A percentile compares a stretch with the other conserved stretches of the same genome.
Evolutionary conservation across 805 yeast species (phyloP).

Genomic region (Pichia heedii): DNA sequence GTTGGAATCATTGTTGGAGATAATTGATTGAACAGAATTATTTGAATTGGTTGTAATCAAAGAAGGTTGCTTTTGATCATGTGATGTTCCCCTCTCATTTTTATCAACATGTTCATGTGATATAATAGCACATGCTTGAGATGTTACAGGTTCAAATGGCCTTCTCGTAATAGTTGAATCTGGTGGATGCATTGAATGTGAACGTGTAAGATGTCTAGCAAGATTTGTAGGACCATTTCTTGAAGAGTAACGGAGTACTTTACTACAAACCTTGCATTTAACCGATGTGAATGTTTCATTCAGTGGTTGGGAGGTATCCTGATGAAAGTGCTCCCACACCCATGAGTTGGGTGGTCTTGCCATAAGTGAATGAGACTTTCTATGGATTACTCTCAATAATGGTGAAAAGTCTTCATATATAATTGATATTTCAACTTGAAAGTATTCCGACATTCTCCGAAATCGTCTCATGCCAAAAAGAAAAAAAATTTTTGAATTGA

Average conservation of each 20-base stretch:
- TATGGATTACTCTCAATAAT: no score
- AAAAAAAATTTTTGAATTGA: no score
- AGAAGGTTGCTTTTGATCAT: neutral
- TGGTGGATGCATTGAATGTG: constrained; percentile 22
- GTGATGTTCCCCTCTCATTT: neutral
- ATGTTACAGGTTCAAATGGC: constrained; percentile 16
- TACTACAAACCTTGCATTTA: constrained; percentile 24
- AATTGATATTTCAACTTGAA: neutral
- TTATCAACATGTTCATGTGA: neutral
- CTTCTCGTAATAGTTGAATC: constrained; percentile 21
- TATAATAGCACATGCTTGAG: neutral
- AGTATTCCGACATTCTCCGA: no score
- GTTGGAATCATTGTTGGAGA: neutral
- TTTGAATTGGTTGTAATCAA: neutral
- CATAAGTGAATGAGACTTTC: constrained; percentile 17
- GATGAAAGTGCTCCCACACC: constrained; percentile 30
- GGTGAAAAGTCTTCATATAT: no score
- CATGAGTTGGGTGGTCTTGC: constrained; percentile 29
- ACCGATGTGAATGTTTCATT: constrained; percentile 16
- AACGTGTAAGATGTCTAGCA: constrained; percentile 24
- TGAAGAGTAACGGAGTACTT: constrained; percentile 23
- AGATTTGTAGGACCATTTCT: constrained; percentile 30
- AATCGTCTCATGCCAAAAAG: no score
- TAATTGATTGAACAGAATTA: neutral
- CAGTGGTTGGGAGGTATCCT: constrained; percentile 16